Evolutionary conservation across 75 land plant species (phyloP), one percentile per base, ranked within the genome.

Genomic region (Selaginella tamariscina): DNA sequence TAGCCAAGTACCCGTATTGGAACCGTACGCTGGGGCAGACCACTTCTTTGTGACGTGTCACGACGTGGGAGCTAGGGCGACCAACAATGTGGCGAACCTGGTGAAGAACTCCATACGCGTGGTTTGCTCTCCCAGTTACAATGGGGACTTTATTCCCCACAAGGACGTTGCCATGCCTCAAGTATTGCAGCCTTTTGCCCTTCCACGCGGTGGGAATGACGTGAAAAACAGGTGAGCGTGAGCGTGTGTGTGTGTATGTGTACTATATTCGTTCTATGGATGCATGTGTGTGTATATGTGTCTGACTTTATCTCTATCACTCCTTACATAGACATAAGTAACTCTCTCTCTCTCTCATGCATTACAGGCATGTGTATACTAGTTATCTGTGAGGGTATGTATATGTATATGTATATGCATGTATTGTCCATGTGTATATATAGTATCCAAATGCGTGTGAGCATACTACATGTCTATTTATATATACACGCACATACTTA

Each of bases 151-250:
- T 68, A 89, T 92, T 68, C 95, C 96, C 33, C 90, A 89, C 73
- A 92, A 92, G 74, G 97, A 92, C 81, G 85, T 92, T 30, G 84
- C 90, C 18, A 82, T 89, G 29, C 97, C 97, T 29, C 97, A 92
- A 81, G 49, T 59, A 9, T 59, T 59, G 26, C 62, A 59, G 21
- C 62, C 62, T 2, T 59, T 59, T n/a, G 62, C 62, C 8, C 21
- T 59, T 2, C 62, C 62, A 8, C 62, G 62, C 2, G 62, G 62
- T 8, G 62, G 62, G 8, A 59, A 59, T n/a, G 62, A 59, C 62
- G 26, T 26, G 9, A 23, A 9, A 59, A 59, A 59, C 26, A 59
- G 62, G 62, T 59, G 55, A 72, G 23, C 56, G 28, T 68, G n/a
- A 64, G 54, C 30, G 1, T 0, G 23, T n/a, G 20, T 15, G 0